Evolutionary conservation across 2,329 filamentous ascomycete genomes (phyloP).

Genomic region (Ophiostoma perfectum): DNA sequence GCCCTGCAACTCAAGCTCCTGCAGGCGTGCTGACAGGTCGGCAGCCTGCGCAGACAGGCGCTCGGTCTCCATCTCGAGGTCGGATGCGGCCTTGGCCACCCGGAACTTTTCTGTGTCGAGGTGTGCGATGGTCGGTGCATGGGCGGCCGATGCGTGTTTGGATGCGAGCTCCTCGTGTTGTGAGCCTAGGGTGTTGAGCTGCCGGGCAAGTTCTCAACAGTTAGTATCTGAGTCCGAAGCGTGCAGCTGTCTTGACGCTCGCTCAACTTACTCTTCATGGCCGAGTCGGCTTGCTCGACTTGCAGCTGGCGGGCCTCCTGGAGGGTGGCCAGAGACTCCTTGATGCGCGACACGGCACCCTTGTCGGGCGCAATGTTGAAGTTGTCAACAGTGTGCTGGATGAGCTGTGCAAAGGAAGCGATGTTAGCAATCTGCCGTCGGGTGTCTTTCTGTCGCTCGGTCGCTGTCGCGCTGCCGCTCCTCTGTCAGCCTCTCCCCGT

Average conservation of each 20-base stretch:
- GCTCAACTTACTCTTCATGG: slow-evolving; percentile 51
- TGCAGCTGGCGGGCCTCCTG: slow-evolving; percentile 76
- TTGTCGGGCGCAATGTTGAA: slow-evolving; percentile 94
- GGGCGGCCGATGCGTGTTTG: slow-evolving; percentile 69
- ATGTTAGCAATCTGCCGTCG: not conserved
- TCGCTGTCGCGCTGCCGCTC: not conserved
- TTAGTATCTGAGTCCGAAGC: no score
- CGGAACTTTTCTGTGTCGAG: slow-evolving; percentile 93
- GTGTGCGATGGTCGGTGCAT: slow-evolving; percentile 76
- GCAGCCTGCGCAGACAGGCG: slow-evolving; percentile 73
- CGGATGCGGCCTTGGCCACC: slow-evolving; percentile 82
- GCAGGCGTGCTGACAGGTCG: slow-evolving; percentile 66
- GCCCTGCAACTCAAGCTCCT: slow-evolving; percentile 81
- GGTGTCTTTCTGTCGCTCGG: not conserved
- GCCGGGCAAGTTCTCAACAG: slow-evolving; percentile 58
- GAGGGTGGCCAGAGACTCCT: slow-evolving; percentile 77
- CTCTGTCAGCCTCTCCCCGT: not conserved
- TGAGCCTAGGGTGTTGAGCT: slow-evolving; percentile 65
- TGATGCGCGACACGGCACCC: slow-evolving; percentile 72
- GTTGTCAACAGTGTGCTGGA: slow-evolving; percentile 84
- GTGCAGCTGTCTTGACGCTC: not conserved
- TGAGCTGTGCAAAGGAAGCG: slow-evolving; percentile 55
- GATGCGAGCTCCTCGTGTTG: slow-evolving; percentile 73
- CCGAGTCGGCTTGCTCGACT: slow-evolving; percentile 61
- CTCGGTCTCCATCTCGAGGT: slow-evolving; percentile 92